Base-by-base conservation (phyloP, 257 asterid species). In the Coffea eugenioides region DNA sequence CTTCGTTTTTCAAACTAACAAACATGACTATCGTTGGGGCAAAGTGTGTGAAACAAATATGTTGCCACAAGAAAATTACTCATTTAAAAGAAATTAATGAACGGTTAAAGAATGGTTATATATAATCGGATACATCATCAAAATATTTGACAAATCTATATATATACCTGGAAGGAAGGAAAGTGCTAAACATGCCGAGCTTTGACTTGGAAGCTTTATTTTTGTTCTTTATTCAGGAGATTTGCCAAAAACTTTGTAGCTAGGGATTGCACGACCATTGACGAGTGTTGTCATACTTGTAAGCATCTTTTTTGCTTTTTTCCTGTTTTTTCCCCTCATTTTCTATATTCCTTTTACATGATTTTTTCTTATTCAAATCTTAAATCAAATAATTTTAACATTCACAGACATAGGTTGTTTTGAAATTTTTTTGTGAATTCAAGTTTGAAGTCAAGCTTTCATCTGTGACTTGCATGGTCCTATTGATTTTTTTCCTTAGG, bases 251-350 rank as follows among this genome's bases (percentile, higher is more conserved):
- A 2, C 34, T 77, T 14, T 20, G 66, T n/a, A n/a, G n/a, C n/a
- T 34, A 73, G 61, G 74, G 16, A 84, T 16, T 75, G 62, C 41
- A 74, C 80, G 23, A 27, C 72, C 10, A 74, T 84, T 49, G 77
- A 78, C 13, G 87, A 84, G 45, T 84, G 85, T 3, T 76, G 71
- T 69, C 87, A 81, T 8, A 69, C 23, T 41, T 81, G 82, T 74
- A n/a, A 56, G 83, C 13, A 15, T 15, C 20, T 12, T 25, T 12
- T n/a, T 8, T 10, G 8, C 6, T n/a, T 5, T 59, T 1, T 4
- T 3, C 12, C 15, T 31, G 27, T 46, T 36, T 21, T 11, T 49
- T 62, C 1, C 36, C 5, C 2, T 10, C 20, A 4, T 51, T 69
- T 62, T 0, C 15, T 7, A 2, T 59, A 11, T 25, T 77, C 66